phyloP scores from a whole-genome alignment of 2,329 filamentous ascomycete species.

The Paraconiothyrium sp. region DNA sequence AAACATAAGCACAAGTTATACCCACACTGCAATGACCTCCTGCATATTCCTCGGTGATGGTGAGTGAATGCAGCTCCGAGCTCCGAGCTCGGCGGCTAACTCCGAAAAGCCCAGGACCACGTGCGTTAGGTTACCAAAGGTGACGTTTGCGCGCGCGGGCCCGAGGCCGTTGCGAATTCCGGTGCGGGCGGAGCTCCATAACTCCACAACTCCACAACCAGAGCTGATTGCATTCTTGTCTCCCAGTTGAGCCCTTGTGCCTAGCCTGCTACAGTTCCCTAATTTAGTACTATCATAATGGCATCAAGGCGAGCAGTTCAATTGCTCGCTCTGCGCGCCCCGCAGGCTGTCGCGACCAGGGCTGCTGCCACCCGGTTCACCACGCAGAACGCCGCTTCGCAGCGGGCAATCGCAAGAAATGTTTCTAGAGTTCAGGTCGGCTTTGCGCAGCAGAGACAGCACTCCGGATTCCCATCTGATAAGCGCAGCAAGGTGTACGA shows the following conservation, averaged over 20 bases:
- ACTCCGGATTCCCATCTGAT: slow-evolving; percentile 42
- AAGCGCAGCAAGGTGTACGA: slow-evolving; percentile 49
- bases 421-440: slow-evolving; percentile 8
- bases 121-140: slow-evolving; percentile 14
- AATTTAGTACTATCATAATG: slow-evolving; percentile 20
- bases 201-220: slow-evolving; percentile 9
- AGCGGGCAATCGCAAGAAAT: not conserved
- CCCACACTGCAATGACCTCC: not conserved
- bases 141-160: slow-evolving; percentile 21
- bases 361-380: slow-evolving; percentile 22
- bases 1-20: slow-evolving; percentile 22
- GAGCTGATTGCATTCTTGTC: not conserved
- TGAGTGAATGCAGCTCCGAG: not conserved
- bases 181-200: not conserved
- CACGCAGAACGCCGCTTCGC: slow-evolving; percentile 8
- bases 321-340: slow-evolving; percentile 22
- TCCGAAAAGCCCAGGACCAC: slow-evolving; percentile 4
- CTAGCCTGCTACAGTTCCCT: not conserved
- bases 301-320: slow-evolving; percentile 30
- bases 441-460: slow-evolving; percentile 42
- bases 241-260: not conserved
- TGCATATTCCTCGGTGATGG: not conserved
- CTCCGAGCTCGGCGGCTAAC: not conserved
- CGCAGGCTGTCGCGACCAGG: slow-evolving; percentile 19
- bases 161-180: not conserved